Conservation (phyloP, 495 filamentous ascomycete species). For the Platismatia glauca region DNA sequence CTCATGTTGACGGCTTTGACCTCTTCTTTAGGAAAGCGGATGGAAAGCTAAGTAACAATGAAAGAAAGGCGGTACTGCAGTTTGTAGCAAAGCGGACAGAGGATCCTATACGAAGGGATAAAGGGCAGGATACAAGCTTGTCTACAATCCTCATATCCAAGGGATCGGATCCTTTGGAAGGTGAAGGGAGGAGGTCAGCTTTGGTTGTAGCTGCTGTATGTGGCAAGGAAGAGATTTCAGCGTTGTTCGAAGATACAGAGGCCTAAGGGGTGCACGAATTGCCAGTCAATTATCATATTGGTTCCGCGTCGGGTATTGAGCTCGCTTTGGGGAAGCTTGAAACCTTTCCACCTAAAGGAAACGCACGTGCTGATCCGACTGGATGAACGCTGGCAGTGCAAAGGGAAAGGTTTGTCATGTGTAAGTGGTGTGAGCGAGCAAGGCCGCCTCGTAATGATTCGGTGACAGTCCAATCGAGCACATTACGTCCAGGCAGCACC, state of each 20-base stretch:
- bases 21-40: background rate
- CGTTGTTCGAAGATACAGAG: too few relatives aligned
- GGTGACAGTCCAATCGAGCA: too few relatives aligned
- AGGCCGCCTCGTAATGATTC: too few relatives aligned
- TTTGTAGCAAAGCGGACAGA: background rate
- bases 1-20: background rate
- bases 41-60: too few relatives aligned
- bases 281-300: background rate
- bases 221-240: background rate
- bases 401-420: background rate
- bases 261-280: background rate
- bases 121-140: background rate
- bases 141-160: background rate
- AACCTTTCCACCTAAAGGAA: background rate
- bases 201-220: background rate
- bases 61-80: background rate
- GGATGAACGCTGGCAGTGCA: background rate
- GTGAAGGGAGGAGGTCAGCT: background rate
- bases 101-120: background rate
- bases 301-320: background rate
- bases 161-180: background rate
- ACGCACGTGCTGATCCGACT: background rate
- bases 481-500: background rate
- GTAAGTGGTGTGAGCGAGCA: too few relatives aligned
- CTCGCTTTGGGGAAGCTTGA: background rate